These are phyloP conservation scores for Cucumis cinereus DNA, from an alignment of 306 rosid species.

Conservation along the genomic window DNA sequence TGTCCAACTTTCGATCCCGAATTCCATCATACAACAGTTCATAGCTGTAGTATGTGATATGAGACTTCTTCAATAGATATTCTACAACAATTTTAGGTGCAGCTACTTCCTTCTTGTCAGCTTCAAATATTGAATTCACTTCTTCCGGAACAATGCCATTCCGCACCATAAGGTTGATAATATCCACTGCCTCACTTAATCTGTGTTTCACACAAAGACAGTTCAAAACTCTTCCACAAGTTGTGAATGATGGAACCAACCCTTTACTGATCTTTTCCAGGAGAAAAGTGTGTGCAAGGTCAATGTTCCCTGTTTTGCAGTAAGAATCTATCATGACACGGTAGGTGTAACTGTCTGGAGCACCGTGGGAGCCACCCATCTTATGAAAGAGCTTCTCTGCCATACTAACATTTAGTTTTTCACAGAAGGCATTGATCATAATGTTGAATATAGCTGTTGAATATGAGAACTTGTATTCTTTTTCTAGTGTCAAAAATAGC, in stretches of 20 bases:
- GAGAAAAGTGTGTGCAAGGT: constrained; percentile 45
- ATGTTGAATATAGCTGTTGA: constrained; percentile 72
- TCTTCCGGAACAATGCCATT: constrained; percentile 64
- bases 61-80: constrained; percentile 69
- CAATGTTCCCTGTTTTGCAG: constrained; percentile 58
- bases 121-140: constrained; percentile 64
- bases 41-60: constrained; percentile 61
- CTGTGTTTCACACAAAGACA: constrained; percentile 55
- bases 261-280: constrained; percentile 47
- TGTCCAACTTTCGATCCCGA: constrained; percentile 48
- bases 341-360: constrained; percentile 60
- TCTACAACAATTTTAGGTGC: constrained; percentile 91
- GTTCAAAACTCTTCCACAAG: constrained; percentile 72
- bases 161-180: constrained; percentile 62
- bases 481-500: constrained; percentile 39
- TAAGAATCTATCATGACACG: constrained; percentile 74
- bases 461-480: constrained; percentile 31
- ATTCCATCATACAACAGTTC: constrained; percentile 74
- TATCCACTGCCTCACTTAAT: constrained; percentile 57
- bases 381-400: constrained; percentile 42
- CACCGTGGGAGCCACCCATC: constrained; percentile 38
- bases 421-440: constrained; percentile 52
- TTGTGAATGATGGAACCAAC: constrained; percentile 47
- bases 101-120: constrained; percentile 68
- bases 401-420: constrained; percentile 43